phyloP scores from a whole-genome alignment of 2,329 filamentous ascomycete genomes.

The Huntiella abstrusa region DNA sequence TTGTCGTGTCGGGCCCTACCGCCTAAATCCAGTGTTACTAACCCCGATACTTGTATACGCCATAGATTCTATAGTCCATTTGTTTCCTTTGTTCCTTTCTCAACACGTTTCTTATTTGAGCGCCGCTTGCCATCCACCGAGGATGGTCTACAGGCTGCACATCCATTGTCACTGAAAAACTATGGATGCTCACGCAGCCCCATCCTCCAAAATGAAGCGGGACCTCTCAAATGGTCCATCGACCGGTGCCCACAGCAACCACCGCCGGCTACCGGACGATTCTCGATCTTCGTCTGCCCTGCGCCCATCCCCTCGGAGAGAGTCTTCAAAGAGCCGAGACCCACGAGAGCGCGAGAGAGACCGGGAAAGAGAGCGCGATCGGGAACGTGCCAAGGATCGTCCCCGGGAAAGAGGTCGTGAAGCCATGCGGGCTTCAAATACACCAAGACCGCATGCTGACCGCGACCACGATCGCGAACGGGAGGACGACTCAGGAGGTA shows the following conservation, averaged over 20 bases:
- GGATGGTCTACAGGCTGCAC: slow-evolving; percentile 9
- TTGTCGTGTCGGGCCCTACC: too few relatives aligned
- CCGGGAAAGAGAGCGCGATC: slow-evolving; percentile 6
- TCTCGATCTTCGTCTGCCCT: background rate
- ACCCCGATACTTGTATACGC: background rate
- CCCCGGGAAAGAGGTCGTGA: background rate
- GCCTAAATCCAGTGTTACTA: too few relatives aligned
- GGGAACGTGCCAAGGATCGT: slow-evolving; percentile 5
- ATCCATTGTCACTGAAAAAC: slow-evolving; percentile 4
- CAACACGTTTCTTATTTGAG: background rate
- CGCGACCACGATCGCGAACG: slow-evolving; percentile 4
- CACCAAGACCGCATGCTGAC: background rate
- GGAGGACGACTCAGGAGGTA: slow-evolving; percentile 23
- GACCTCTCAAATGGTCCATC: slow-evolving; percentile 6
- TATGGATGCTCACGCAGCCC: slow-evolving; percentile 9
- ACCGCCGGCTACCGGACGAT: slow-evolving; percentile 4
- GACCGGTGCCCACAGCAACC: background rate
- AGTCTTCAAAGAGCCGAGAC: slow-evolving; percentile 2
- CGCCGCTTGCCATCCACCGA: background rate
- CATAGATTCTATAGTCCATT: background rate
- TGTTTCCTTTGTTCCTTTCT: background rate
- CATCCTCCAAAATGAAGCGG: slow-evolving; percentile 8
- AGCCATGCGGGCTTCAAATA: background rate
- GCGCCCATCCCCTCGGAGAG: slow-evolving; percentile 1
- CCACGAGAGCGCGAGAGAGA: slow-evolving; percentile 2